Evolutionary conservation across 371 early-diverging fungal genomes (phyloP), one percentile per base, ranked within the genome.

Genomic region (Mortierella sp.): DNA sequence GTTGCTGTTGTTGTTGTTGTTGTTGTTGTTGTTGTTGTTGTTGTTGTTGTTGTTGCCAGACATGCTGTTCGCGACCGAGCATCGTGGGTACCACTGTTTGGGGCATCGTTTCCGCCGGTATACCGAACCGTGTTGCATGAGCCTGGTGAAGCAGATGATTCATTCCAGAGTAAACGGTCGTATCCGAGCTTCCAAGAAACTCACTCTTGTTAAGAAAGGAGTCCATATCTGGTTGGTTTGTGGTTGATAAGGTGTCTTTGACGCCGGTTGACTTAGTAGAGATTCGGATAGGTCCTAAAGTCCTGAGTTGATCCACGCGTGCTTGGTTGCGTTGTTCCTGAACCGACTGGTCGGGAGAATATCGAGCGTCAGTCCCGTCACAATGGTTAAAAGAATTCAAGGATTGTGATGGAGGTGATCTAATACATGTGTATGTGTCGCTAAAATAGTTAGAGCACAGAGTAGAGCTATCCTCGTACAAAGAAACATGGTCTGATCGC

Each of bases 91-190:
- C 23, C 4, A 39, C 26, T 3, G 28, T 15, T 19, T 53, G 42
- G 23, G 48, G 24, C n/a, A 58, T 30, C 17, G 46, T 11, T 17
- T 64, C 58, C 2, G 56, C 49, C 28, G 76, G 78, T 15, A 61
- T 57, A 9, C 78, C 78, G 54, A 65, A 76, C 11, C 78, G 65
- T 2, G 70, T 31, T 0, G 65, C 61, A 43, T 76, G 78, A 19
- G 65, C 34, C 21, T 61, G 58, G 24, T 70, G 66, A 21, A 76
- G 65, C 4, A 76, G 47, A 41, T 26, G 42, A 44, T 76, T 76
- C 70, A 75, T 75, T 14, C 64, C 62, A 39, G 53, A 50, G 50
- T 76, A 76, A 15, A 53, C 2, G 2, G 62, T 44, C 42, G 30
- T 0, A 1, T 49, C 50, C 1, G 26, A 27, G 44, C 31, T 23